A percentile compares a stretch with the other conserved stretches of the same genome.
Conservation (phyloP, 2,329 filamentous ascomycete species). For the Penicillium sp. region DNA sequence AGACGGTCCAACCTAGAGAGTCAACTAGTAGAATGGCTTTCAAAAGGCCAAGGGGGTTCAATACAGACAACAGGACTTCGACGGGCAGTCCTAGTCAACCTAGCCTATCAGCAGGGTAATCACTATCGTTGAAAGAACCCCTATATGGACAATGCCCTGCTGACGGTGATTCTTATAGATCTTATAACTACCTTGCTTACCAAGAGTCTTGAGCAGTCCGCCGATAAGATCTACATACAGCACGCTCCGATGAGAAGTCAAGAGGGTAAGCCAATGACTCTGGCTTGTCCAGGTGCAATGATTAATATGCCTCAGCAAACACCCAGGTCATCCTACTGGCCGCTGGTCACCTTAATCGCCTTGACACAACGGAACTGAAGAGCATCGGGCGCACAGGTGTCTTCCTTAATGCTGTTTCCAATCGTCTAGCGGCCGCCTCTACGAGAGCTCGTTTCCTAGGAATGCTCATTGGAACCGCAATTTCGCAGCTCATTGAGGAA, state of each 20-base stretch:
- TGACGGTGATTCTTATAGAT: constrained; percentile 36
- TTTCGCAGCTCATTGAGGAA: constrained; percentile 68
- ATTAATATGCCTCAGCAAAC: constrained; percentile 63
- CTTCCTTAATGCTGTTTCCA: constrained; percentile 82
- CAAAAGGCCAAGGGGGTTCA: constrained; percentile 66
- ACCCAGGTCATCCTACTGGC: constrained; percentile 78
- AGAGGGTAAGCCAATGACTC: constrained; percentile 64
- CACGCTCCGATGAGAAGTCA: constrained; percentile 86
- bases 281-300: not conserved
- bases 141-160: not conserved
- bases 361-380: constrained; percentile 68
- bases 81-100: constrained; percentile 65
- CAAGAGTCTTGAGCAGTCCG: constrained; percentile 74
- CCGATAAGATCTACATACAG: constrained; percentile 83
- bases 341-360: constrained; percentile 75
- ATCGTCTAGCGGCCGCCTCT: constrained; percentile 79
- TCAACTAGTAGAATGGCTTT: constrained; percentile 68
- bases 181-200: constrained; percentile 59
- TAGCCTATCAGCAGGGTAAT: constrained; percentile 59
- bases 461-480: constrained; percentile 81
- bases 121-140: not conserved
- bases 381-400: constrained; percentile 71
- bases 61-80: constrained; percentile 69
- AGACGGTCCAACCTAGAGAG: constrained; percentile 56
- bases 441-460: constrained; percentile 78